Evolutionary conservation across 768 basidiomycete species (phyloP), one percentile per base, ranked within the genome.

Genomic region (Leccinum incarnatum): DNA sequence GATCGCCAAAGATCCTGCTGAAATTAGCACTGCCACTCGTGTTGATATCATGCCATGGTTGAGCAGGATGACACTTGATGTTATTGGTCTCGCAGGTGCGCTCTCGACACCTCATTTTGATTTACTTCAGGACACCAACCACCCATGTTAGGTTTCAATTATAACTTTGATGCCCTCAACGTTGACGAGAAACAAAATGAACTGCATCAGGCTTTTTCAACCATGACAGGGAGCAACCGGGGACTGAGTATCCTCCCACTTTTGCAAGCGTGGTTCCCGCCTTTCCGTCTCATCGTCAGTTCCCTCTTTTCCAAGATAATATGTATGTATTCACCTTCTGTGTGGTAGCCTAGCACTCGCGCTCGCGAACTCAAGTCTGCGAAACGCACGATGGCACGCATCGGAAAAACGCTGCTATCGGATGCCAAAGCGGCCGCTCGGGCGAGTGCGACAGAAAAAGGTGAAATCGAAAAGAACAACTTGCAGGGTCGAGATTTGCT

Each of bases 401-500:
- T 88, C 54, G 86, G 83, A 3, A 68, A 68, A 12, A 68, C 81
- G 34, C 72, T 87, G n/a, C 59, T 85, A 40, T 78, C 40, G 5
- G 17, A 7, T 8, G 87, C 83, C 63, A 86, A 86, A 61, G 69
- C 69, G 3, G 72, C 65, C 10, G 71, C 78, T 7, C 58, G 63
- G 10, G 59, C 60, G 11, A 29, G 61, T 25, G 67, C 65, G 12
- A 65, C 58, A 2, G 64, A 69, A 45, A 60, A 65, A 8, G 68
- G 68, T 8, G 70, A 66, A 47, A 73, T 75, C 9, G 68, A 76
- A 72, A 71, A 75, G 58, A 67, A 69, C n/a, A 65, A 53, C 11
- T 52, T 75, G 10, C 63, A 62, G 0, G 76, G 76, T 19, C 78
- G 83, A 15, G 87, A 89, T 72, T 66, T 90, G 3, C 73, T 89